Percentiles rank a stretch among this genome's conserved stretches.
Conservation (phyloP, 2,329 filamentous ascomycete species). For the Colletotrichum sidae region DNA sequence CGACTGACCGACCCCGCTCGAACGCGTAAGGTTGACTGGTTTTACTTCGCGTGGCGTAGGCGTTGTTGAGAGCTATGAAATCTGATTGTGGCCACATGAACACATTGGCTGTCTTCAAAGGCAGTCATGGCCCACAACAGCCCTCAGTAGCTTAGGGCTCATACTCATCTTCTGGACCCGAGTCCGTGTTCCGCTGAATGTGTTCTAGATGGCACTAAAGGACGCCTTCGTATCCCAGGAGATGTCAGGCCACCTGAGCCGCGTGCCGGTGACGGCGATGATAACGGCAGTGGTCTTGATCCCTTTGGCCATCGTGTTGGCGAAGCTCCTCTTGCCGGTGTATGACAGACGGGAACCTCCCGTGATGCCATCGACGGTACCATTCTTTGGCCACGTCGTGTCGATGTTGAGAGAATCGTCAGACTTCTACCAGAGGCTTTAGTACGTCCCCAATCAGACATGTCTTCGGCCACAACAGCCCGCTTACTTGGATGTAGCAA, state of each 20-base stretch:
- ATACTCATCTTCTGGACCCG: too few species aligned
- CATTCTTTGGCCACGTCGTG: slow-evolving; percentile 59
- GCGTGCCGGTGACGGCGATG: neutral
- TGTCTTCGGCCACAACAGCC: neutral
- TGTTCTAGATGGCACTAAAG: neutral
- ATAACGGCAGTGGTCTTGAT: slow-evolving; percentile 10
- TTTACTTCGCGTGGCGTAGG: too few species aligned
- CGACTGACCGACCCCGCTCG: too few species aligned
- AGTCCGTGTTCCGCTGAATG: too few species aligned
- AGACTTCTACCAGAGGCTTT: slow-evolving; percentile 51
- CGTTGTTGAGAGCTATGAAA: too few species aligned
- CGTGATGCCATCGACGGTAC: slow-evolving; percentile 52
- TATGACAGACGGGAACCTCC: slow-evolving; percentile 55
- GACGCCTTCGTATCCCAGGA: neutral
- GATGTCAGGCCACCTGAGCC: neutral
- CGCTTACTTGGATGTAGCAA: slow-evolving; percentile 32
- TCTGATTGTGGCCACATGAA: too few species aligned
- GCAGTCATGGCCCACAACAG: too few species aligned
- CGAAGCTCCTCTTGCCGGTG: slow-evolving; percentile 18
- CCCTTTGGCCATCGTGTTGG: slow-evolving; percentile 12
- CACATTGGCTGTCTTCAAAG: too few species aligned
- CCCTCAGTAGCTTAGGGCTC: neutral
- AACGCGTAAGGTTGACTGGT: too few species aligned
- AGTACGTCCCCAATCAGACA: slow-evolving; percentile 44
- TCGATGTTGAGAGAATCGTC: slow-evolving; percentile 52